Conservation (phyloP, 202 grass and related monocot genomes). For the Miscanthus sacchariflorus region DNA sequence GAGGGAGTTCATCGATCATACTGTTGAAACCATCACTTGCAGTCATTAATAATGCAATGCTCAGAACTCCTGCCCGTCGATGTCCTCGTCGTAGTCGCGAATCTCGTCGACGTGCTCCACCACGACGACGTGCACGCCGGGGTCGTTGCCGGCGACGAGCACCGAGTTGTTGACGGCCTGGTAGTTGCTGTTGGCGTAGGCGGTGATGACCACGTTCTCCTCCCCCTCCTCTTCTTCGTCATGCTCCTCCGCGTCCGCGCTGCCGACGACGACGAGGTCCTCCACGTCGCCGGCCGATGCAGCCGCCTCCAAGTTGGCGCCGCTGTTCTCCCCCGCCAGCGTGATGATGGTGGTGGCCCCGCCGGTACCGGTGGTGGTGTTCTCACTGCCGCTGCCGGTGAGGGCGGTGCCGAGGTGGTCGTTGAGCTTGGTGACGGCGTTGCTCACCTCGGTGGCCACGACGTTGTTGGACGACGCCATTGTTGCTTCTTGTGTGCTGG, state of each 20-base stretch:
- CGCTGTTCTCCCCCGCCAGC: constrained; percentile 68
- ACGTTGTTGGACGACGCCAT: constrained; percentile 38
- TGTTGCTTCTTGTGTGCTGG: neutral
- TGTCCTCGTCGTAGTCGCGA: constrained; percentile 47
- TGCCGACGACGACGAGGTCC: constrained; percentile 58
- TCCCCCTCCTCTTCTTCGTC: neutral
- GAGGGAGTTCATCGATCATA: neutral
- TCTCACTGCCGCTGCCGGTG: neutral
- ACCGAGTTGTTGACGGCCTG: constrained; percentile 97
- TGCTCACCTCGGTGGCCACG: constrained; percentile 48
- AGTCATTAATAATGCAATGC: neutral
- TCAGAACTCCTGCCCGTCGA: neutral
- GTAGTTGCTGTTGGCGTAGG: constrained; percentile 92
- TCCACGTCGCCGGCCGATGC: constrained; percentile 33
- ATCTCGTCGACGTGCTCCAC: constrained; percentile 69
- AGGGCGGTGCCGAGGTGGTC: constrained; percentile 51
- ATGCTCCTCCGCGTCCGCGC: neutral
- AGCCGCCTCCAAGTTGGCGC: constrained; percentile 55
- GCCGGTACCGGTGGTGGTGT: neutral
- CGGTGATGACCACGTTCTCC: constrained; percentile 52
- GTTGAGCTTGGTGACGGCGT: constrained; percentile 67
- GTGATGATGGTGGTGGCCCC: constrained; percentile 54
- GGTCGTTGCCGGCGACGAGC: constrained; percentile 80
- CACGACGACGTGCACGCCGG: constrained; percentile 68
- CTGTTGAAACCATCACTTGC: neutral